Evolutionary conservation across 495 filamentous ascomycete genomes (phyloP).

Genomic region (Cercophora newfieldiana): DNA sequence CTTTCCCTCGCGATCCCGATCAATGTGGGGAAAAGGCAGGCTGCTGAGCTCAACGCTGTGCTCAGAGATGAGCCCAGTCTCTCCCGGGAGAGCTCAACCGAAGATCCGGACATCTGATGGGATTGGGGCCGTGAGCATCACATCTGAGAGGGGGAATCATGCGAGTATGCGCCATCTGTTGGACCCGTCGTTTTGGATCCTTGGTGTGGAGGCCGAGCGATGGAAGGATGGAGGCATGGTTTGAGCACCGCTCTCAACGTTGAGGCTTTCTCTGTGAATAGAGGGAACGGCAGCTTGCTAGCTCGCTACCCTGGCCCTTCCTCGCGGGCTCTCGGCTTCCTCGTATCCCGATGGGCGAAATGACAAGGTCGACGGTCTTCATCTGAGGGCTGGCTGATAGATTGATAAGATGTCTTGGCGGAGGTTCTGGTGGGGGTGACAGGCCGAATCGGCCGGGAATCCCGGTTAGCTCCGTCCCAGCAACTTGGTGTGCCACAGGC

Average conservation of each 20-base stretch:
- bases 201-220: not conserved
- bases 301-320: not conserved
- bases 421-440: not conserved
- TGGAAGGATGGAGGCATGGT: not conserved
- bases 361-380: not conserved
- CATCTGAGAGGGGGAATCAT: not conserved
- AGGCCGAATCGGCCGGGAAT: not conserved
- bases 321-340: not conserved
- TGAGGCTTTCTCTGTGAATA: not conserved
- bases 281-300: not conserved
- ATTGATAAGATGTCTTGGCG: slow-evolving; percentile 38
- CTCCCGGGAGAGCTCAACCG: not conserved
- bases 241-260: not conserved
- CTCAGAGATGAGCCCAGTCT: slow-evolving; percentile 1
- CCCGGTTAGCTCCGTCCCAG: not conserved
- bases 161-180: not conserved
- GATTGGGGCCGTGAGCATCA: not conserved
- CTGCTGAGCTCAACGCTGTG: slow-evolving; percentile 17
- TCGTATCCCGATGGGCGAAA: not conserved
- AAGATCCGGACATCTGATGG: slow-evolving; percentile 27
- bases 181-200: not conserved
- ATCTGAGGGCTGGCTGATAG: slow-evolving; percentile 9
- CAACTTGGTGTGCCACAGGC: not conserved
- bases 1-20: slow-evolving; percentile 34
- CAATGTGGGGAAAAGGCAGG: slow-evolving; percentile 24